Conservation (phyloP, 2,329 filamentous ascomycete genomes). For the Penicillium sp. region DNA sequence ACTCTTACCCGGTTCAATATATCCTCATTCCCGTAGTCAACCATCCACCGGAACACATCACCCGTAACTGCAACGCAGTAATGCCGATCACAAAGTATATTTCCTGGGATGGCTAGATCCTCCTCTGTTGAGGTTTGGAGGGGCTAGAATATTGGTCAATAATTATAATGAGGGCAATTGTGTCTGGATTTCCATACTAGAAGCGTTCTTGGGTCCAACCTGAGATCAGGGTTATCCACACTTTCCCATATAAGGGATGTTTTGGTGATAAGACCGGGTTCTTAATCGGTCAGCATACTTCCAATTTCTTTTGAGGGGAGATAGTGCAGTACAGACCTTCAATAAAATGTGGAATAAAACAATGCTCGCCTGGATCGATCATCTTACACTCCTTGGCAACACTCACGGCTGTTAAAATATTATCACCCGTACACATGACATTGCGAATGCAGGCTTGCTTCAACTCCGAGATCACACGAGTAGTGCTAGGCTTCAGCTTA, state of each 20-base stretch:
- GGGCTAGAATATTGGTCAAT: slow-evolving; percentile 54
- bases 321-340: slow-evolving; percentile 57
- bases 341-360: slow-evolving; percentile 86
- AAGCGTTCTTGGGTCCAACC: slow-evolving; percentile 75
- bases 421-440: slow-evolving; percentile 97
- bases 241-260: slow-evolving; percentile 85
- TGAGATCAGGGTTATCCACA: slow-evolving; percentile 79
- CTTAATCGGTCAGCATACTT: slow-evolving; percentile 36
- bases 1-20: slow-evolving; percentile 65
- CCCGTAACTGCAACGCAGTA: slow-evolving; percentile 88
- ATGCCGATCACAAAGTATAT: slow-evolving; percentile 75
- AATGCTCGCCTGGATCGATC: slow-evolving; percentile 77
- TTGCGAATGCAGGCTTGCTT: slow-evolving; percentile 78
- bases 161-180: not conserved
- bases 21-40: slow-evolving; percentile 84
- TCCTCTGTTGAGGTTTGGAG: slow-evolving; percentile 66
- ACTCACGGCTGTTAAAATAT: slow-evolving; percentile 94
- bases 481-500: slow-evolving; percentile 87
- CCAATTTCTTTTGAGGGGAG: not conserved
- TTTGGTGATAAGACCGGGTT: slow-evolving; percentile 70
- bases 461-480: slow-evolving; percentile 78
- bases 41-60: slow-evolving; percentile 93
- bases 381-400: slow-evolving; percentile 88
- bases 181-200: slow-evolving; percentile 49
- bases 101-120: slow-evolving; percentile 82